phyloP scores from a whole-genome alignment of 2,329 filamentous ascomycete species.

The Cordyceps javanica region DNA sequence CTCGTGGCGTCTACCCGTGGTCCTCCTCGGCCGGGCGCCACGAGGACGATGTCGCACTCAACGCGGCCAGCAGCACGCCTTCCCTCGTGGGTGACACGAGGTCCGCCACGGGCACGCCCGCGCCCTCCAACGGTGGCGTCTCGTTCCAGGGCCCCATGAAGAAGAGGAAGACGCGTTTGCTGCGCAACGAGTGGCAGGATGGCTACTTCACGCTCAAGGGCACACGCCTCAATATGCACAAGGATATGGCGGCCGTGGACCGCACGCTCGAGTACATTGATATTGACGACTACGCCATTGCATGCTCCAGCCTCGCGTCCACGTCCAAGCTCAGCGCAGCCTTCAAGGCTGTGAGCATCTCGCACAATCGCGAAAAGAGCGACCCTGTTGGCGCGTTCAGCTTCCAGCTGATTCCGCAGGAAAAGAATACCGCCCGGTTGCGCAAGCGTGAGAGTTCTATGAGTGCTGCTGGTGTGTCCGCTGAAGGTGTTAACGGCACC shows the following conservation, averaged over 20 bases:
- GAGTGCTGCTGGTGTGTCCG: slow-evolving; percentile 23
- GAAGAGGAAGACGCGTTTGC: slow-evolving; percentile 83
- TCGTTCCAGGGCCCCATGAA: slow-evolving; percentile 80
- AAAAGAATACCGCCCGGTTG: slow-evolving; percentile 47
- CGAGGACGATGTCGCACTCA: slow-evolving; percentile 40
- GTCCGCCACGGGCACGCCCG: slow-evolving; percentile 18
- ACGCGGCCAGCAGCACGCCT: slow-evolving; percentile 19
- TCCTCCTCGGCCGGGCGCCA: slow-evolving; percentile 43
- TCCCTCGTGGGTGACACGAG: slow-evolving; percentile 21
- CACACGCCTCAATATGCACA: slow-evolving; percentile 70
- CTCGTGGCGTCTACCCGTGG: slow-evolving; percentile 51
- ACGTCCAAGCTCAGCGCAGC: slow-evolving; percentile 78
- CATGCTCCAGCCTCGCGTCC: slow-evolving; percentile 70
- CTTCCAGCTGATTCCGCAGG: slow-evolving; percentile 78
- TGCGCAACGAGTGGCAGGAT: slow-evolving; percentile 90
- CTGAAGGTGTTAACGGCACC: slow-evolving; percentile 50
- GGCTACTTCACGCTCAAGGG: slow-evolving; percentile 82
- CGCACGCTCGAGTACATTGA: slow-evolving; percentile 72
- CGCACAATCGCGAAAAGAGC: slow-evolving; percentile 46
- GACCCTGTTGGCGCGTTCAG: slow-evolving; percentile 64
- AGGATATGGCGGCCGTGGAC: slow-evolving; percentile 45
- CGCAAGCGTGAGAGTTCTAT: slow-evolving; percentile 48
- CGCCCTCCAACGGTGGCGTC: slow-evolving; percentile 12
- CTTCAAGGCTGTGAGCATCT: slow-evolving; percentile 72
- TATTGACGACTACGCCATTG: slow-evolving; percentile 83